Evolutionary conservation across 495 filamentous ascomycete species (phyloP), one percentile per base, ranked within the genome.

Genomic region (Penicillium verhagenii): DNA sequence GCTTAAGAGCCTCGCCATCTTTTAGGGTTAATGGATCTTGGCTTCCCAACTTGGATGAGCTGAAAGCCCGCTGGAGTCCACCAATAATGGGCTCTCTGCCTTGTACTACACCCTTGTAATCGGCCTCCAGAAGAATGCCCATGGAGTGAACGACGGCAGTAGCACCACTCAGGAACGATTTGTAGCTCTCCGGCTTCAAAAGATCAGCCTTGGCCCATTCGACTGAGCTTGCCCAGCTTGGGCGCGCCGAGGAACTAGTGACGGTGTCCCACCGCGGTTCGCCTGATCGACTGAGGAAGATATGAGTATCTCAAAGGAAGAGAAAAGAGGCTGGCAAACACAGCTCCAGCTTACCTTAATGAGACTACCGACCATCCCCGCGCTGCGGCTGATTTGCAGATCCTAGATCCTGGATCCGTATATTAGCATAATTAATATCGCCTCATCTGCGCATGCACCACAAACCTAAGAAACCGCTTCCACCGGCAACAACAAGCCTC

Each of bases 101-200:
- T 48, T 81, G 83, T 35, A 98, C 67, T 4, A 96, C 90, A 54
- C 88, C 88, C 73, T 98, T 97, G 79, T 98, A 98, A 72, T 98
- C 94, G 7, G 93, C 92, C 73, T 98, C 94, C 11, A 98, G 80
- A n/a, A 98, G 78, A 49, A 98, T 97, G 6, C 94, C 94, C 86
- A 96, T 89, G 56, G 78, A 87, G 73, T 98, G 94, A 19, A 98
- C 87, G 13, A 97, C 91, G 26, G 85, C 90, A 65, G 89, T 85
- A 40, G 92, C 89, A 28, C 78, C 82, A 45, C 79, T 76, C 50
- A 98, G 79, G 25, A 88, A 79, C 2, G 84, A 69, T 20, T 81
- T 81, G 73, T 96, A 98, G 42, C 85, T 86, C 0, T 81, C 72
- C 2, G 94, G 94, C 29, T 86, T 80, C 47, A 98, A 79, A 57